phyloP scores from a whole-genome alignment of 2,329 filamentous ascomycete species.

The Pezizomycotina sp. region DNA sequence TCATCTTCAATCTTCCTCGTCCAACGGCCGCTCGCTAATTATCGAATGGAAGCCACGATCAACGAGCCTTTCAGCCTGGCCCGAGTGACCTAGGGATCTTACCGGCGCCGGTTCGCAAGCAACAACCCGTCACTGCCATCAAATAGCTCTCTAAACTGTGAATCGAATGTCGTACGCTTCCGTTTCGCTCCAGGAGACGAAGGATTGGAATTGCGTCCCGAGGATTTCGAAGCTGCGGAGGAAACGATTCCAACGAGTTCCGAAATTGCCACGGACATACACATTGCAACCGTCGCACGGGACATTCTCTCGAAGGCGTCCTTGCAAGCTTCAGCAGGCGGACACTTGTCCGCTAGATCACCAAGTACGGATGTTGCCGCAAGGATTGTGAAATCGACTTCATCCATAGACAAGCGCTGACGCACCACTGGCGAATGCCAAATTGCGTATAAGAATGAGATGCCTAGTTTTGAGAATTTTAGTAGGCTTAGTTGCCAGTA shows the following conservation, averaged over 20 bases:
- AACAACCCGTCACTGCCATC: constrained; percentile 15
- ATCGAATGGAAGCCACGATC: constrained; percentile 18
- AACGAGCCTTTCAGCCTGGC: constrained; percentile 9
- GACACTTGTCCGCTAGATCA: constrained; percentile 86
- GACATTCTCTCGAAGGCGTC: constrained; percentile 92
- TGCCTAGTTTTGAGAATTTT: constrained; percentile 34
- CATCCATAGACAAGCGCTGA: constrained; percentile 73
- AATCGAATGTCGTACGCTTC: constrained; percentile 13
- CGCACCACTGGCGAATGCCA: constrained; percentile 89
- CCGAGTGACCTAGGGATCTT: constrained; percentile 6
- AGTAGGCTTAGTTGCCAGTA: too few relatives aligned
- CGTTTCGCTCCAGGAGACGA: constrained; percentile 7
- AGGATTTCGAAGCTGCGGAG: constrained; percentile 21
- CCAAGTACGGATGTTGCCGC: constrained; percentile 83
- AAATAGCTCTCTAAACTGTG: constrained; percentile 17
- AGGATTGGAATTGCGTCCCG: constrained; percentile 20
- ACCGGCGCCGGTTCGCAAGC: constrained; percentile 12
- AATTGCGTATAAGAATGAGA: constrained; percentile 90
- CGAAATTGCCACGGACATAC: constrained; percentile 75
- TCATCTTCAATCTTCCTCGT: constrained; percentile 12
- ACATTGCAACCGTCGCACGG: constrained; percentile 91
- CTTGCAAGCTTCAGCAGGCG: constrained; percentile 81
- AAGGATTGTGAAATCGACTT: constrained; percentile 92
- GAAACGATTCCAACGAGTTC: constrained; percentile 26
- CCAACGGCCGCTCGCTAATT: constrained; percentile 18